phyloP scores from a whole-genome alignment of 1,284 basidiomycete species.

The Entoloma clypeatum region DNA sequence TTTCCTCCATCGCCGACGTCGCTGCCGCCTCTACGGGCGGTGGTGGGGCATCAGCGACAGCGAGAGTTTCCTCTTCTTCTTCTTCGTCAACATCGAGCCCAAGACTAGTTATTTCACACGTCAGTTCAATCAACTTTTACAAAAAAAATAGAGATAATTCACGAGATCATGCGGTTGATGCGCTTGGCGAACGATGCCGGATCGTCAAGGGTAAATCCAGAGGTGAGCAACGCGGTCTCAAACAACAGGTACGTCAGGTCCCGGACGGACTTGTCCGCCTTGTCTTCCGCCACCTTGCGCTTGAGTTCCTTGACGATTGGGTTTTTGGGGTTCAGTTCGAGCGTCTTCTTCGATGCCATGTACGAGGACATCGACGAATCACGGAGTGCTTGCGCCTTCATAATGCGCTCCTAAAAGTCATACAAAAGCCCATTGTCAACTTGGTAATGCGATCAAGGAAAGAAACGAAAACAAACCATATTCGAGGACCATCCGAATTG shows the following conservation, averaged over 20 bases:
- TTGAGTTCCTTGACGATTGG: constrained; percentile 96
- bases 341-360: constrained; percentile 99
- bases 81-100: constrained; percentile 84
- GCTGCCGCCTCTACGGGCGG: constrained; percentile 53
- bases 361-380: constrained; percentile 99
- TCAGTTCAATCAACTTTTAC: neutral
- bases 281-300: constrained; percentile 93
- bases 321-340: constrained; percentile 95
- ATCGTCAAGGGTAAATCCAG: constrained; percentile 94
- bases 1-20: constrained; percentile 83
- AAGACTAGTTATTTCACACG: constrained; percentile 38
- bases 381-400: constrained; percentile 99
- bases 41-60: constrained; percentile 39
- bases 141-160: constrained; percentile 21
- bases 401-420: constrained; percentile 83
- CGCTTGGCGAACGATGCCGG: constrained; percentile 94
- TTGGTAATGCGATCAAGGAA: neutral
- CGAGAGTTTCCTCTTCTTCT: constrained; percentile 42
- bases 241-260: constrained; percentile 95
- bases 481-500: constrained; percentile 99
- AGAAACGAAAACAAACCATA: constrained; percentile 60
- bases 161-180: constrained; percentile 95
- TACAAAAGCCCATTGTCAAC: constrained; percentile 15
- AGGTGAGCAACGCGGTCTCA: constrained; percentile 94
- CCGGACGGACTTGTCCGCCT: constrained; percentile 97